Percentiles rank a stretch among this genome's conserved stretches.
Evolutionary conservation across 192 early-diverging fungal genomes (phyloP).

Genomic region (Pilobolus umbonatus): DNA sequence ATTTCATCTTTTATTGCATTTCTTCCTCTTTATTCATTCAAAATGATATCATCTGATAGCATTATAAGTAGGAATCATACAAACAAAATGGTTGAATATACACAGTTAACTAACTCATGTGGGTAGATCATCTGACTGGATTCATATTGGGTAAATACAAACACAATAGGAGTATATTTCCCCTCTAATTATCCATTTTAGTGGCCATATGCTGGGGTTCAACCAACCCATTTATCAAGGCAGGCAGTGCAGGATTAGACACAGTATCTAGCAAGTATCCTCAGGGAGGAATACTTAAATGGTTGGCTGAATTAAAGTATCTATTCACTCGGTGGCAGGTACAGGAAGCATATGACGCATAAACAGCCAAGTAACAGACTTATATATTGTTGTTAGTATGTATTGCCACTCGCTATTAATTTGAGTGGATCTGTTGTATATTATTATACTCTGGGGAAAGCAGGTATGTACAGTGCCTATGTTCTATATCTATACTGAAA

Average conservation of each 20-base stretch:
- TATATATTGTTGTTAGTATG: slow-evolving; percentile 47
- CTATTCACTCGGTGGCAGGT: slow-evolving; percentile 85
- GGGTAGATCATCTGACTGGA: slow-evolving; percentile 13
- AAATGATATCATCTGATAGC: slow-evolving; percentile 1
- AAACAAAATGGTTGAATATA: not conserved
- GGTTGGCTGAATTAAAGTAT: slow-evolving; percentile 69
- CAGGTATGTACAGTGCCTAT: slow-evolving; percentile 34
- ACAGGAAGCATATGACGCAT: slow-evolving; percentile 4
- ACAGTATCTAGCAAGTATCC: slow-evolving; percentile 40
- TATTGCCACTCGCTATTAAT: slow-evolving; percentile 84
- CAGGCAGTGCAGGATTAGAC: slow-evolving; percentile 79
- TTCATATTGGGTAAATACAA: slow-evolving; percentile 16
- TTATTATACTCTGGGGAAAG: slow-evolving; percentile 85
- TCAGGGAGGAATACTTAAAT: slow-evolving; percentile 42
- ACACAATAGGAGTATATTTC: not conserved
- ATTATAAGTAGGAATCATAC: slow-evolving; percentile 1
- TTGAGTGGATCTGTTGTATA: slow-evolving; percentile 89
- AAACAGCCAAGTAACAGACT: not conserved
- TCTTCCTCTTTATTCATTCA: not conserved
- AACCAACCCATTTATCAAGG: slow-evolving; percentile 95
- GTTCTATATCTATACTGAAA: not conserved
- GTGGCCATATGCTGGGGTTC: slow-evolving; percentile 93
- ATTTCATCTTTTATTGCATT: not conserved
- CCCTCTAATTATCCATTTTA: not conserved
- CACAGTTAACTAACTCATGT: not conserved